Evolutionary conservation across 495 filamentous ascomycete species (phyloP), one percentile per base, ranked within the genome.

Genomic region (Xylona heveae): DNA sequence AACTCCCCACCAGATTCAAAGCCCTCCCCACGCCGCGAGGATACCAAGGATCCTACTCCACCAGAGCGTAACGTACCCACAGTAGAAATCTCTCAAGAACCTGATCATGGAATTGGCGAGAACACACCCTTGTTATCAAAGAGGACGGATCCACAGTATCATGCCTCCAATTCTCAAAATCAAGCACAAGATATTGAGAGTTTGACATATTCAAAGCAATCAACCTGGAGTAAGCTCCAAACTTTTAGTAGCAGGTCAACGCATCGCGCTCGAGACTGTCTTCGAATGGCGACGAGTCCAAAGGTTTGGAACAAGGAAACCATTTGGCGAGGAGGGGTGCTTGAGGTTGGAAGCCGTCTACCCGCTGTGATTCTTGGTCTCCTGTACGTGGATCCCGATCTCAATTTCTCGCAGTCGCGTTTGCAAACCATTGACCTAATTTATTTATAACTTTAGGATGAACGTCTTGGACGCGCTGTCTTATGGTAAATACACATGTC

Each of bases 391-490:
- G n/a, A n/a, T n/a, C n/a, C n/a, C n/a, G n/a, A n/a, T n/a, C n/a
- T n/a, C n/a, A n/a, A n/a, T n/a, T n/a, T n/a, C n/a, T n/a, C n/a
- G n/a, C n/a, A n/a, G n/a, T n/a, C n/a, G n/a, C n/a, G n/a, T n/a
- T n/a, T n/a, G n/a, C n/a, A n/a, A n/a, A n/a, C n/a, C n/a, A n/a
- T n/a, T n/a, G n/a, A n/a, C n/a, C n/a, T n/a, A n/a, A n/a, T n/a
- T n/a, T n/a, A n/a, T n/a, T n/a, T n/a, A n/a, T n/a, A n/a, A n/a
- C n/a, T n/a, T n/a, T n/a, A n/a, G n/a, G n/a, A 62, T 97, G 12
- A 97, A 94, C 42, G 73, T 97, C 25, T 59, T 97, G 17, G 88
- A 97, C 55, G 88, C 82, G 16, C 49, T 97, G 24, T 94, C 85
- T 8, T 97, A 97, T 46, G 88, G 82, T 71, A 47, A 41, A 52